Percentiles rank a stretch among this genome's conserved stretches.
phyloP scores from a whole-genome alignment of 176 grass and related monocot species.

The Oryza coarctata region DNA sequence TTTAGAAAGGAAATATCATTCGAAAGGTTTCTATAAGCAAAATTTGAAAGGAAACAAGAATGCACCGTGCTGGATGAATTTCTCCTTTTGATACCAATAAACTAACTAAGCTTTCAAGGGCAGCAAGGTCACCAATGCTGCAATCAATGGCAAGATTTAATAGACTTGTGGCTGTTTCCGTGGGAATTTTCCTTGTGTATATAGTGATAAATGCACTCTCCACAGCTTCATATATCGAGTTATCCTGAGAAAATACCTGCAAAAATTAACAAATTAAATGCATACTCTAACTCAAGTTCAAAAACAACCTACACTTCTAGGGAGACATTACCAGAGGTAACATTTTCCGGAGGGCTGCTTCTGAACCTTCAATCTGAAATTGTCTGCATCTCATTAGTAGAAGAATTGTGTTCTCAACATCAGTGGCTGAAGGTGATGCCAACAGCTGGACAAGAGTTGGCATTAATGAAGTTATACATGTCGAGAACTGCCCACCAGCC shows the following conservation, averaged over 20 bases:
- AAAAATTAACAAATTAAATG: conserved; percentile 23
- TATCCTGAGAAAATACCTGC: conserved; percentile 97
- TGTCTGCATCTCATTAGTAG: conserved; percentile 95
- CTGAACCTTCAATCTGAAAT: conserved; percentile 97
- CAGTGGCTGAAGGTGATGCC: conserved; percentile 84
- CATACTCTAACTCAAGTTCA: conserved; percentile 1
- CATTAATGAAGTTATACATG: conserved; percentile 80
- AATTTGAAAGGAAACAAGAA: conserved; percentile 25
- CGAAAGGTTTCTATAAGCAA: conserved; percentile 19
- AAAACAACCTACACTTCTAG: conserved; percentile 21
- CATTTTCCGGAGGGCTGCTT: conserved; percentile 84
- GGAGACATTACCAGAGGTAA: conserved; percentile 71
- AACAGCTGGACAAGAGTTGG: conserved; percentile 80
- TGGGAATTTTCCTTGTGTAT: conserved; percentile 72
- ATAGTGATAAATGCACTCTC: conserved; percentile 88
- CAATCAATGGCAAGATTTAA: conserved; percentile 63
- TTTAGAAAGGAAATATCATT: neutral
- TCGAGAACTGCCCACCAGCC: conserved; percentile 82
- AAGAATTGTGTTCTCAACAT: conserved; percentile 95
- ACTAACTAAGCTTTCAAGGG: conserved; percentile 81
- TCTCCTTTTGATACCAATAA: conserved; percentile 80
- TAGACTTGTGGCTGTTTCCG: conserved; percentile 86
- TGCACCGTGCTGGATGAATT: conserved; percentile 75
- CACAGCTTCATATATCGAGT: conserved; percentile 95
- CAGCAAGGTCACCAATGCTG: conserved; percentile 85